Percentiles rank a stretch among this genome's conserved stretches.
Evolutionary conservation across 768 basidiomycete genomes (phyloP).

Genomic region (Asterophora lycoperdoides): DNA sequence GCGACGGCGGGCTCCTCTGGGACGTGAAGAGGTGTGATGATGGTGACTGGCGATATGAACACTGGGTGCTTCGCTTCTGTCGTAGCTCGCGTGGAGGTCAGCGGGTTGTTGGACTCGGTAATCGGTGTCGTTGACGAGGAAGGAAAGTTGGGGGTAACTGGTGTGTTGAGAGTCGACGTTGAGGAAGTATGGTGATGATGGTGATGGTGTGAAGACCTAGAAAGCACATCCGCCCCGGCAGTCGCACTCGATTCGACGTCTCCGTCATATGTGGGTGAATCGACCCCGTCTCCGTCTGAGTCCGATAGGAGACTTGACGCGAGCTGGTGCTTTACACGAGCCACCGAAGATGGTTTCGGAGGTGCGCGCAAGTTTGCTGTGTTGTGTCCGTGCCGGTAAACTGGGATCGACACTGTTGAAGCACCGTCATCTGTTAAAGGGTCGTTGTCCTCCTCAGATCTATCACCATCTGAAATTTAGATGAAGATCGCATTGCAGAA

Average conservation of each 20-base stretch:
- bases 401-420: slow-evolving; percentile 47
- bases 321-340: slow-evolving; percentile 46
- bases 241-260: slow-evolving; percentile 80
- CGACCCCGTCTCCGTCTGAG: slow-evolving; percentile 70
- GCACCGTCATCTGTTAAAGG: slow-evolving; percentile 74
- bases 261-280: slow-evolving; percentile 88
- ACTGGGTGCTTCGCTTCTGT: slow-evolving; percentile 27
- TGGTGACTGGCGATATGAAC: slow-evolving; percentile 29
- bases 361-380: slow-evolving; percentile 26
- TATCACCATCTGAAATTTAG: slow-evolving; percentile 28
- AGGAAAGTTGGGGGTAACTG: slow-evolving; percentile 27
- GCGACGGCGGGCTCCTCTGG: slow-evolving; percentile 41
- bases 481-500: background rate
- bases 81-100: slow-evolving; percentile 18
- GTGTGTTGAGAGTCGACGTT: slow-evolving; percentile 49
- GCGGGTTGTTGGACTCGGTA: slow-evolving; percentile 20
- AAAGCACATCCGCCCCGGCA: slow-evolving; percentile 42
- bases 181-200: slow-evolving; percentile 44
- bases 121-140: slow-evolving; percentile 23
- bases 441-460: slow-evolving; percentile 87
- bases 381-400: slow-evolving; percentile 24
- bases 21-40: slow-evolving; percentile 23
- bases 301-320: slow-evolving; percentile 56
- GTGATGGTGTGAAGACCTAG: slow-evolving; percentile 27
- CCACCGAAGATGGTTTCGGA: slow-evolving; percentile 24